These are phyloP conservation scores for Phylloporus rhodoxanthus DNA, from an alignment of 768 basidiomycete genomes.

Conservation along the genomic window DNA sequence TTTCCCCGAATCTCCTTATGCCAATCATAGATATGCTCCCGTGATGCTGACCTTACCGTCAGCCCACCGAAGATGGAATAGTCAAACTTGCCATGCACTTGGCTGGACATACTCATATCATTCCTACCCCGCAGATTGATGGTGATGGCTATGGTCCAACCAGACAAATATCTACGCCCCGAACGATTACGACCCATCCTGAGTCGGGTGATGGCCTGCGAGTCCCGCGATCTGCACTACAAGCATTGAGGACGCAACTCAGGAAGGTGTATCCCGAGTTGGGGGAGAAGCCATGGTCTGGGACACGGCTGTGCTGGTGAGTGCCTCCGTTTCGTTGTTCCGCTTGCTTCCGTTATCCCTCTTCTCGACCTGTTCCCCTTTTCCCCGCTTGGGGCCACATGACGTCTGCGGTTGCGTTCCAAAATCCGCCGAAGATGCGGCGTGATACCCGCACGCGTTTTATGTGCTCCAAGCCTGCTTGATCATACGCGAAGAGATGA, in stretches of 20 bases:
- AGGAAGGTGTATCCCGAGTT: constrained; percentile 68
- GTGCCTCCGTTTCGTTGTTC: constrained; percentile 14
- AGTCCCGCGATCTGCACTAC: constrained; percentile 57
- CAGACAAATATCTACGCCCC: constrained; percentile 60
- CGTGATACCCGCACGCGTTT: background rate
- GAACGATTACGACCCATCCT: constrained; percentile 62
- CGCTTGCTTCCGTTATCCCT: background rate
- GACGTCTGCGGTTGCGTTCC: background rate
- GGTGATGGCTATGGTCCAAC: constrained; percentile 5
- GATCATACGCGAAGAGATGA: background rate
- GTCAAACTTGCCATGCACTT: constrained; percentile 78
- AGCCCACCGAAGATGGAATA: constrained; percentile 66
- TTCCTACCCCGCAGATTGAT: constrained; percentile 2
- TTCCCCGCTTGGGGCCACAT: background rate
- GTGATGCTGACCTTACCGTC: background rate
- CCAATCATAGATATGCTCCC: background rate
- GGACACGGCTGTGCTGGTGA: constrained; percentile 86
- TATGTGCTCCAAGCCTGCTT: background rate
- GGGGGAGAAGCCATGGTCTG: constrained; percentile 60
- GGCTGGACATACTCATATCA: constrained; percentile 58
- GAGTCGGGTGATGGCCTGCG: constrained; percentile 44
- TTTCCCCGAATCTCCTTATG: background rate
- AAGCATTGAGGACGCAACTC: constrained; percentile 47
- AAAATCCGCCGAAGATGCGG: background rate
- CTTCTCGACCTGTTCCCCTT: background rate